phyloP scores from a whole-genome alignment of 2,329 filamentous ascomycete species.

The Helminthosporium solani region DNA sequence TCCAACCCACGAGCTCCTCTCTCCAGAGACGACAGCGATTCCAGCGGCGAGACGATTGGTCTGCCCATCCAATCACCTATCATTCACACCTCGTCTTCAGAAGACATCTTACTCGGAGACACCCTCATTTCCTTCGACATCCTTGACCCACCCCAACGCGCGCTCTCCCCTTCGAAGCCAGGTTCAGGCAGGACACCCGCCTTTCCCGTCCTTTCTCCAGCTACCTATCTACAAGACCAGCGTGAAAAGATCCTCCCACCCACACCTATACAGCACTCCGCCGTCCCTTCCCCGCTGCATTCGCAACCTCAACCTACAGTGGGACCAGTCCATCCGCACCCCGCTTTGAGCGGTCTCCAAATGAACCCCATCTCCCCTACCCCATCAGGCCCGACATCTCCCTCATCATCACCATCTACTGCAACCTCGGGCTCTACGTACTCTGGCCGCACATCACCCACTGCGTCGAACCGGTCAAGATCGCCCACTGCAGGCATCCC shows the following conservation, averaged over 20 bases:
- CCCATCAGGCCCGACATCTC: slow-evolving; percentile 14
- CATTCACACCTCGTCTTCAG: slow-evolving; percentile 11
- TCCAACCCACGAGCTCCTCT: slow-evolving; percentile 17
- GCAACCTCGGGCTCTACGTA: not conserved
- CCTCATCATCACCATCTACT: slow-evolving; percentile 14
- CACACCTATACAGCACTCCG: slow-evolving; percentile 20
- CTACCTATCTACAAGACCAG: slow-evolving; percentile 35
- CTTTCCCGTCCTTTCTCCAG: slow-evolving; percentile 29
- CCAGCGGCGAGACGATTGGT: slow-evolving; percentile 27
- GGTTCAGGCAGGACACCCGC: slow-evolving; percentile 27
- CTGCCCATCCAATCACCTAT: slow-evolving; percentile 36
- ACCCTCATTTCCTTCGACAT: slow-evolving; percentile 22
- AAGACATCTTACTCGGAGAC: slow-evolving; percentile 6
- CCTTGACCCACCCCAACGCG: slow-evolving; percentile 14
- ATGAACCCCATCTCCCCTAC: slow-evolving; percentile 40
- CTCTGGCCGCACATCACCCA: slow-evolving; percentile 3
- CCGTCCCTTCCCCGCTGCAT: slow-evolving; percentile 9
- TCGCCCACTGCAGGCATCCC: slow-evolving; percentile 36
- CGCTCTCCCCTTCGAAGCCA: slow-evolving; percentile 17
- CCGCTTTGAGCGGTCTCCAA: slow-evolving; percentile 30
- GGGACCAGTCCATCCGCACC: slow-evolving; percentile 5
- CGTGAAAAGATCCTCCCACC: slow-evolving; percentile 39
- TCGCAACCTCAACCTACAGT: not conserved
- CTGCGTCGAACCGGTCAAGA: slow-evolving; percentile 16
- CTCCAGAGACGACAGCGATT: slow-evolving; percentile 25